Percentiles rank a stretch among this genome's conserved stretches.
Conservation (phyloP, 164 flowering plant genomes). For the Chimonanthus praecox region DNA sequence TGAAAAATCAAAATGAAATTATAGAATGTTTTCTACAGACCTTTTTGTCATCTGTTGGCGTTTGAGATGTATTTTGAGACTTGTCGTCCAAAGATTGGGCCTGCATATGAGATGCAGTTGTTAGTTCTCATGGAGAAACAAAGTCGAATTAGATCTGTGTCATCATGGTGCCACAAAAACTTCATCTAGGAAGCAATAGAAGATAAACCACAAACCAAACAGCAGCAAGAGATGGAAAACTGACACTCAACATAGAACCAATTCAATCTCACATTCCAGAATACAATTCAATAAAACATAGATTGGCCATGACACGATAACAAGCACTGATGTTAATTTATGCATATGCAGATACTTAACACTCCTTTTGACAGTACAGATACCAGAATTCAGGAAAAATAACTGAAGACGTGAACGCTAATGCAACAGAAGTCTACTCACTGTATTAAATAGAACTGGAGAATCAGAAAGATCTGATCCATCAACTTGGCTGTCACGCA, state of each 20-base stretch:
- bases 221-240: too few relatives aligned
- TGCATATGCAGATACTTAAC: neutral
- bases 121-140: neutral
- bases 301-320: neutral
- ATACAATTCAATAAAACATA: too few relatives aligned
- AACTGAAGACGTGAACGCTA: neutral
- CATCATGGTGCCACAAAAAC: neutral
- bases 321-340: neutral
- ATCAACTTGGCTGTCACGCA: slow-evolving; percentile 12
- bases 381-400: neutral
- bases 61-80: slow-evolving; percentile 32
- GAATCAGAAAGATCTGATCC: slow-evolving; percentile 11
- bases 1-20: neutral
- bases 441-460: slow-evolving; percentile 3
- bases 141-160: too few relatives aligned
- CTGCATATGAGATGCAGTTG: slow-evolving; percentile 3
- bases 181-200: neutral
- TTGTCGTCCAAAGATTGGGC: slow-evolving; percentile 36
- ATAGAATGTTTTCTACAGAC: slow-evolving; percentile 19
- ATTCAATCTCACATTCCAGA: neutral
- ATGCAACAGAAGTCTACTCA: slow-evolving; percentile 9
- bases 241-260: too few relatives aligned
- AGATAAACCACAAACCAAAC: neutral
- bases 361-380: neutral
- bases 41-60: slow-evolving; percentile 63